phyloP scores from a whole-genome alignment of 345 rosid species.

The Hibiscus trionum region DNA sequence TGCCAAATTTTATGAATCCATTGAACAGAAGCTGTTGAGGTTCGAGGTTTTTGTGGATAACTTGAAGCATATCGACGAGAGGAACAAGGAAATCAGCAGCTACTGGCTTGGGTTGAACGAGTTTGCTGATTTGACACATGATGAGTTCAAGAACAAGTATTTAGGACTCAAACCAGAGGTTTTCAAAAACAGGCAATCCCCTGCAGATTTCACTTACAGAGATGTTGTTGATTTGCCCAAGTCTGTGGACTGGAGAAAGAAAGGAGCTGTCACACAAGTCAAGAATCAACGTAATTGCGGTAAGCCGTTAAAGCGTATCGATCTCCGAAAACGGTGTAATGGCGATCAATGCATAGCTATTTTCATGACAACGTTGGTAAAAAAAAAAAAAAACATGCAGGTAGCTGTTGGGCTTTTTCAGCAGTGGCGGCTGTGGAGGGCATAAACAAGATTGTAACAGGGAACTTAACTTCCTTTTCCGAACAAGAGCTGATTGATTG shows the following conservation, averaged over 20 bases:
- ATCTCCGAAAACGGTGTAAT: too few relatives aligned
- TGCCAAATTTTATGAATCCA: conserved; percentile 42
- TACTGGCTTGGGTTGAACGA: conserved; percentile 59
- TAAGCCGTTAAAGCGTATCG: conserved; percentile 2
- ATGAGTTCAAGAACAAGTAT: conserved; percentile 8
- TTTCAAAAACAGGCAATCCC: conserved; percentile 10
- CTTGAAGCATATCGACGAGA: conserved; percentile 63
- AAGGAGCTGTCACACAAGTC: conserved; percentile 62
- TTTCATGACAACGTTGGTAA: background rate
- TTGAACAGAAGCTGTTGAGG: conserved; percentile 58
- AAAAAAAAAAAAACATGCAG: conserved; percentile 16
- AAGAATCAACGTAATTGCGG: conserved; percentile 84
- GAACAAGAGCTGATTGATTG: conserved; percentile 60
- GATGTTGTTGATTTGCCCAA: conserved; percentile 41
- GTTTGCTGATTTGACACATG: conserved; percentile 55
- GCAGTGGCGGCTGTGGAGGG: conserved; percentile 64
- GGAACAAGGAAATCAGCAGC: conserved; percentile 48
- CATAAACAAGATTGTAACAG: conserved; percentile 50
- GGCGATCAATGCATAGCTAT: background rate
- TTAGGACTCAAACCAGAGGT: background rate
- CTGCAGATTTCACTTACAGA: conserved; percentile 21
- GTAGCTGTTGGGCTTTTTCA: conserved; percentile 69
- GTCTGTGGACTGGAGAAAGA: conserved; percentile 76
- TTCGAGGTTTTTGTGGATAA: conserved; percentile 71
- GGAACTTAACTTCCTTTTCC: conserved; percentile 47